Evolutionary conservation across 306 rosid species (phyloP), one percentile per base, ranked within the genome.

Genomic region (Inga laurina): DNA sequence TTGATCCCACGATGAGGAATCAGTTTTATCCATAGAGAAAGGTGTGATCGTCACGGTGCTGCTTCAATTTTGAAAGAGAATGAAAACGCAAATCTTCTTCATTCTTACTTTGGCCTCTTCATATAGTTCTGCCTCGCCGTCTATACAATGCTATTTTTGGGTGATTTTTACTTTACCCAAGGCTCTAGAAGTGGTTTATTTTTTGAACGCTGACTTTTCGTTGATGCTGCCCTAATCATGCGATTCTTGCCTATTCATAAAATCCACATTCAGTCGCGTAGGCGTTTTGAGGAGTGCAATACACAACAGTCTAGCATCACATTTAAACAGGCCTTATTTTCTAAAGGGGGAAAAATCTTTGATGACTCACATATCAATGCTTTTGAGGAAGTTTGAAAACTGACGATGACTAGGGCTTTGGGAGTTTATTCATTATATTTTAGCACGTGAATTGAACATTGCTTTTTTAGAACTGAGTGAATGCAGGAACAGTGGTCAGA

Each of bases 391-490:
- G 21, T 13, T 64, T 65, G 11, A 34, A 67, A 67, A 35, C 72
- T 67, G 22, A 67, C 45, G 14, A 65, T 65, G 71, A 34, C 45
- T 39, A 68, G 35, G 18, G 5, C 54, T 22, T 44, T 44, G 46
- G 51, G 18, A n/a, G 21, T 43, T 78, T 66, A 61, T 64, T 67
- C 7, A 35, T 21, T 78, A 24, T 66, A 41, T 44, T 44, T 57
- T 79, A 62, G 45, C 2, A 37, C 72, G 49, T 41, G 66, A 79
- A 75, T 64, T 49, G 66, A 79, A 75, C 52, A 43, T 39, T 35
- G 82, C 35, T 39, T 39, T 35, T 24, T 56, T 59, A 59, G n/a
- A 84, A 68, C 34, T 76, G 62, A 19, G 46, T 68, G 65, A 54
- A 66, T 52, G 8, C 10, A 65, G 11, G 15, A 34, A 68, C 57